These are phyloP conservation scores for Arthrobotrys pseudoclavata DNA, from an alignment of 2,329 filamentous ascomycete species.

Conservation along the genomic window DNA sequence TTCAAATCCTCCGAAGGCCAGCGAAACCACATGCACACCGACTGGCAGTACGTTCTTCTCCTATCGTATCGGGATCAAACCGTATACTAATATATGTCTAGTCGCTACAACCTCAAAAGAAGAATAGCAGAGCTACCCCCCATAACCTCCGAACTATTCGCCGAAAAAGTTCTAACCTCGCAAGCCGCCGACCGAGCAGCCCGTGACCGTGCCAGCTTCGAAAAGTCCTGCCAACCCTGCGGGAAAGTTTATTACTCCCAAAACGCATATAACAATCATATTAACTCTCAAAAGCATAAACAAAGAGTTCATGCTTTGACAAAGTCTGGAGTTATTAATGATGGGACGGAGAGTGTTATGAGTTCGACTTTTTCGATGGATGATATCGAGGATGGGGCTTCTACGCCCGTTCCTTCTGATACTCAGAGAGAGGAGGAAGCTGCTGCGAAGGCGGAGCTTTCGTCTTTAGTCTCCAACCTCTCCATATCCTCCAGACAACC, in stretches of 20 bases:
- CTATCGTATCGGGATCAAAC: slow-evolving; percentile 2
- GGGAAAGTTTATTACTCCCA: slow-evolving; percentile 96
- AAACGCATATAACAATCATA: slow-evolving; percentile 93
- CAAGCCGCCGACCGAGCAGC: slow-evolving; percentile 86
- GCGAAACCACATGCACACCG: slow-evolving; percentile 95
- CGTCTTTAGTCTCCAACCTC: slow-evolving; percentile 81
- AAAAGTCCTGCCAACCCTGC: slow-evolving; percentile 84
- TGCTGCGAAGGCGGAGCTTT: slow-evolving; percentile 80
- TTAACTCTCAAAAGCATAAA: slow-evolving; percentile 91
- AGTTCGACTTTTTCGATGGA: slow-evolving; percentile 93
- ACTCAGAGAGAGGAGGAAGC: slow-evolving; percentile 68
- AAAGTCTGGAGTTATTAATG: slow-evolving; percentile 64
- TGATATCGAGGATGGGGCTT: slow-evolving; percentile 73
- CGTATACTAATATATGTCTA: slow-evolving; percentile 65
- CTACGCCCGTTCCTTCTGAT: slow-evolving; percentile 59
- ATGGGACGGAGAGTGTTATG: slow-evolving; percentile 84
- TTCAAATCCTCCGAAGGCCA: slow-evolving; percentile 95
- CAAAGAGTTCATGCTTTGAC: slow-evolving; percentile 73
- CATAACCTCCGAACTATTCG: slow-evolving; percentile 91
- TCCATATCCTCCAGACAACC: slow-evolving; percentile 68
- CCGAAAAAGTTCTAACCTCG: slow-evolving; percentile 93
- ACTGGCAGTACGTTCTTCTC: slow-evolving; percentile 86
- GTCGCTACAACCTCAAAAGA: slow-evolving; percentile 95
- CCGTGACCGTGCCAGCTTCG: slow-evolving; percentile 88
- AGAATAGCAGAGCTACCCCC: slow-evolving; percentile 90